Evolutionary conservation across 176 grass and related monocot species (phyloP).

Genomic region (Triticum turgidum): DNA sequence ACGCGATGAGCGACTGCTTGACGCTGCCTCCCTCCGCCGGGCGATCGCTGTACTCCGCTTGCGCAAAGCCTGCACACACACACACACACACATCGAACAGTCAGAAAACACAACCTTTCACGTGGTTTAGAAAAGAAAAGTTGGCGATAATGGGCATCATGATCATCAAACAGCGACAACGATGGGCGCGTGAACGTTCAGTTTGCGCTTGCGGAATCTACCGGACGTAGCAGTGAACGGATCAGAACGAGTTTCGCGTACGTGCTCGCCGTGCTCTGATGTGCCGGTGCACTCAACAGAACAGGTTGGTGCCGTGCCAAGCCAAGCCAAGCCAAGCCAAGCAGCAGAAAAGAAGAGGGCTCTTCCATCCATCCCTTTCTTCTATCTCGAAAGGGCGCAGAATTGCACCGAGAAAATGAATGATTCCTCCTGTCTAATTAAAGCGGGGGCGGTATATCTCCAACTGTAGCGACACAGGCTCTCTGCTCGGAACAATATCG

Average conservation of each 20-base stretch:
- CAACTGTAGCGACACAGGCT: constrained; percentile 26
- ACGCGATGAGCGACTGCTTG: constrained; percentile 61
- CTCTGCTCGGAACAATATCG: constrained; percentile 25
- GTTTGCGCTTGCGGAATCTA: background rate
- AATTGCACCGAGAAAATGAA: background rate
- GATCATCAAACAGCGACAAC: background rate
- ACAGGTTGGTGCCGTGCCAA: background rate
- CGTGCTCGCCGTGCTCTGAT: background rate
- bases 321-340: background rate
- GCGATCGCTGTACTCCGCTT: constrained; percentile 52
- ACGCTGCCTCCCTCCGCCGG: constrained; percentile 49
- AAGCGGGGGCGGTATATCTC: constrained; percentile 13
- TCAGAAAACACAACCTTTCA: constrained; percentile 21
- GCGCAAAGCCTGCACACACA: constrained; percentile 54
- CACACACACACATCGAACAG: background rate
- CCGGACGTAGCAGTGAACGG: background rate
- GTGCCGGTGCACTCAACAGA: background rate
- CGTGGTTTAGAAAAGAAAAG: background rate
- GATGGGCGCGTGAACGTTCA: background rate
- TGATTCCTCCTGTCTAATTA: constrained; percentile 41
- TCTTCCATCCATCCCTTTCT: background rate
- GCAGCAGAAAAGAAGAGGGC: background rate
- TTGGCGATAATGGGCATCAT: background rate
- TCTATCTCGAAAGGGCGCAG: background rate
- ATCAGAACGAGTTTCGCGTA: background rate